These are phyloP conservation scores for Fusarium brachygibbosum DNA, from an alignment of 2,329 filamentous ascomycete genomes.

Conservation along the genomic window DNA sequence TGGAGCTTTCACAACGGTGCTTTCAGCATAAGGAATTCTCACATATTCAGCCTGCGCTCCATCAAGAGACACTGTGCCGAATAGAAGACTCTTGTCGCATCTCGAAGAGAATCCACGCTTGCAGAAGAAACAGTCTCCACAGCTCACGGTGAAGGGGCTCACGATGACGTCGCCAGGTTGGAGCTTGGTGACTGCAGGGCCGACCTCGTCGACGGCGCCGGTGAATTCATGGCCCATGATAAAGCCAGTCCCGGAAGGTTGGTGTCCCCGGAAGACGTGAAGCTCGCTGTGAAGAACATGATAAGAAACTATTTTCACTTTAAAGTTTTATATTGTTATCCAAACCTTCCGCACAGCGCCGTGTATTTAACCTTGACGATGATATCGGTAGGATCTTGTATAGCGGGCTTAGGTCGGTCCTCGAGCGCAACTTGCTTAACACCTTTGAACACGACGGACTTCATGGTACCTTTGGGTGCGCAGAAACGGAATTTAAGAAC, in stretches of 20 bases:
- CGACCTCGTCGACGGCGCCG: conserved; percentile 76
- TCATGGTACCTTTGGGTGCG: not conserved
- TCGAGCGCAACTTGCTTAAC: conserved; percentile 17
- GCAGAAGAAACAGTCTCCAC: conserved; percentile 40
- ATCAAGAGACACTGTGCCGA: conserved; percentile 19
- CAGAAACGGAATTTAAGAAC: too few species aligned
- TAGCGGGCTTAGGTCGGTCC: conserved; percentile 17
- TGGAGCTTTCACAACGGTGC: conserved; percentile 31
- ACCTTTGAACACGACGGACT: conserved; percentile 30
- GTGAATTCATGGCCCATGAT: conserved; percentile 87
- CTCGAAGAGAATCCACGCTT: conserved; percentile 19
- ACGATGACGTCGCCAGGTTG: conserved; percentile 21
- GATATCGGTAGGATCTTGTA: conserved; percentile 8
- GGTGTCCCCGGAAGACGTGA: conserved; percentile 85
- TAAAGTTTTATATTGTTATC: too few species aligned
- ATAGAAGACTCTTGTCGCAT: conserved; percentile 27
- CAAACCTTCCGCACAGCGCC: conserved; percentile 21
- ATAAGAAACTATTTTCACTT: too few species aligned
- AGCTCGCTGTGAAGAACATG: conserved; percentile 64
- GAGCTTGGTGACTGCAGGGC: conserved; percentile 60
- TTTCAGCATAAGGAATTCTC: conserved; percentile 28
- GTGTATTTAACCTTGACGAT: conserved; percentile 34
- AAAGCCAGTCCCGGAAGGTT: conserved; percentile 73
- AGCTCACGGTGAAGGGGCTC: conserved; percentile 36
- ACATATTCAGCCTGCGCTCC: conserved; percentile 38